A percentile compares a stretch with the other conserved stretches of the same genome.
These are phyloP conservation scores for Verticillium klebahnii DNA, from an alignment of 2,329 filamentous ascomycete genomes.

Conservation along the genomic window DNA sequence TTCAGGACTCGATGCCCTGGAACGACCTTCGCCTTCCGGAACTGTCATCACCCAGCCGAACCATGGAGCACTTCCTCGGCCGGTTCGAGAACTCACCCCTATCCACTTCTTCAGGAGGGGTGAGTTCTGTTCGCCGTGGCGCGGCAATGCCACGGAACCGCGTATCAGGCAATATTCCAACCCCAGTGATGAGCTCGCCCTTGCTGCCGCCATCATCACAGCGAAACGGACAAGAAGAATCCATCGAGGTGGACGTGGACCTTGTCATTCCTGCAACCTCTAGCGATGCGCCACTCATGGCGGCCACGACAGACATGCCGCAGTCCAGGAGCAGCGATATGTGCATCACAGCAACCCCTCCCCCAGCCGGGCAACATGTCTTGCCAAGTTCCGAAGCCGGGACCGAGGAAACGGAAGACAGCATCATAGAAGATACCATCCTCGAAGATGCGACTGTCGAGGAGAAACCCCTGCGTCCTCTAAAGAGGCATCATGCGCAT, in stretches of 20 bases:
- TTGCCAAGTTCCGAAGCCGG: background rate
- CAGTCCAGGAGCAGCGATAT: background rate
- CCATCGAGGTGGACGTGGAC: background rate
- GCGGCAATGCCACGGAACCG: background rate
- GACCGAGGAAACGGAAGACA: background rate
- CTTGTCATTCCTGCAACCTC: constrained; percentile 29
- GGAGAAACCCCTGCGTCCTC: background rate
- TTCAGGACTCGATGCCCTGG: constrained; percentile 50
- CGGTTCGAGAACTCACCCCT: constrained; percentile 2
- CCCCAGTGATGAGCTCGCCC: background rate
- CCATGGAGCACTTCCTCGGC: constrained; percentile 37
- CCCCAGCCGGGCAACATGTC: background rate
- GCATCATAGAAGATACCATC: background rate
- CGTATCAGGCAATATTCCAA: background rate
- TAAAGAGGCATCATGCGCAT: constrained; percentile 12
- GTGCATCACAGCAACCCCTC: background rate
- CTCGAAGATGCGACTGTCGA: background rate
- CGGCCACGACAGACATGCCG: background rate
- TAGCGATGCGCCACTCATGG: constrained; percentile 16
- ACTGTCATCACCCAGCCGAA: constrained; percentile 43
- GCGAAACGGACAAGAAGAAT: background rate
- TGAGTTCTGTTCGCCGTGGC: background rate
- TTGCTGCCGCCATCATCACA: background rate
- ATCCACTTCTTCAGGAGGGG: background rate
- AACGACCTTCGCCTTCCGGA: constrained; percentile 23